Conservation (phyloP, 2,329 filamentous ascomycete genomes). For the Colletotrichum nymphaeae region DNA sequence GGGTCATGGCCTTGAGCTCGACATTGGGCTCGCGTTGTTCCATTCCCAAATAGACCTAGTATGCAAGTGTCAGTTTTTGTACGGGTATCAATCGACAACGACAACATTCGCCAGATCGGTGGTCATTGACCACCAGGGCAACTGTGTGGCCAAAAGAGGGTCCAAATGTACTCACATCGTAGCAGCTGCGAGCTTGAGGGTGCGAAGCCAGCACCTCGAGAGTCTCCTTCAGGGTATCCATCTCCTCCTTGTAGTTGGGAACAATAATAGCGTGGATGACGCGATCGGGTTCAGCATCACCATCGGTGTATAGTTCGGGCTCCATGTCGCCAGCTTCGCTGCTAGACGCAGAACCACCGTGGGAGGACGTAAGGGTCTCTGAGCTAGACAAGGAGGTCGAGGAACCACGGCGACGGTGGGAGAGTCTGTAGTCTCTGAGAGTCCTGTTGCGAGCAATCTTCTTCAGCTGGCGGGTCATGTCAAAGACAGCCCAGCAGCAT, state of each 20-base stretch:
- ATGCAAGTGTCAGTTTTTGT: constrained; percentile 18
- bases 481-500: constrained; percentile 70
- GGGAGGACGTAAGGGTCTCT: constrained; percentile 62
- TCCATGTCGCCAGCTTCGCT: constrained; percentile 65
- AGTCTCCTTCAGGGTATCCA: constrained; percentile 75
- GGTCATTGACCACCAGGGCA: not conserved
- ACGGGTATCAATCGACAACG: not conserved
- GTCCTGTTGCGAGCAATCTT: constrained; percentile 57
- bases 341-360: constrained; percentile 58
- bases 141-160: not conserved
- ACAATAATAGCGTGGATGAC: constrained; percentile 76
- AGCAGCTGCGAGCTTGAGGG: constrained; percentile 69
- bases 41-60: constrained; percentile 78
- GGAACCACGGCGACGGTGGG: constrained; percentile 61
- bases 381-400: constrained; percentile 67
- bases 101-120: not conserved
- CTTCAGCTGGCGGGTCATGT: constrained; percentile 63
- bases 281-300: constrained; percentile 53
- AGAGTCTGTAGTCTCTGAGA: constrained; percentile 59
- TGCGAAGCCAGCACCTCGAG: constrained; percentile 77
- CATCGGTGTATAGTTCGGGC: constrained; percentile 57
- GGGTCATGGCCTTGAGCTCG: constrained; percentile 69
- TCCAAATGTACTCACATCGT: constrained; percentile 69
- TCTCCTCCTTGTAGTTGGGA: constrained; percentile 80
- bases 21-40: constrained; percentile 73